Conservation (phyloP, 108 stramenopile genomes). For the Fragilariopsis cylindrus region DNA sequence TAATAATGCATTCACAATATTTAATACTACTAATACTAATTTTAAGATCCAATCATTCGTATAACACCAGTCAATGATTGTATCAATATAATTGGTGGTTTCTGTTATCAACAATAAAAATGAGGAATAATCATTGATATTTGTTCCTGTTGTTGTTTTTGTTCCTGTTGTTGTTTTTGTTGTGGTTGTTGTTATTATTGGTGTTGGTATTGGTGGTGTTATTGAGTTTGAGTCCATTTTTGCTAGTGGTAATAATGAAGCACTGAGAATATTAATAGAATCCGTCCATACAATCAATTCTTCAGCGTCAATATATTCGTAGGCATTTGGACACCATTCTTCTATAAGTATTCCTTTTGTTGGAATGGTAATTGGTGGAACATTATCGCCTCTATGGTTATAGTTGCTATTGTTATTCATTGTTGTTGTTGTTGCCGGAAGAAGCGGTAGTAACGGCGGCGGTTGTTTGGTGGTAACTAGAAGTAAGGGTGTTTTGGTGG, state of each 20-base stretch:
- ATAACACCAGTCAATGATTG: conserved; percentile 26
- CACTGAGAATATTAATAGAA: conserved; percentile 4
- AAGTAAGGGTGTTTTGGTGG: no score
- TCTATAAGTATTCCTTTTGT: background rate
- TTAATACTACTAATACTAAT: conserved; percentile 37
- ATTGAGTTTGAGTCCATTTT: background rate
- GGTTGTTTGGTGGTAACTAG: no score
- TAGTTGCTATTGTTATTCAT: no score
- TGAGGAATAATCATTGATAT: background rate
- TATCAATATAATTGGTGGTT: conserved; percentile 20
- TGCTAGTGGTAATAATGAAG: background rate
- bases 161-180: background rate
- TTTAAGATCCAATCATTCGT: conserved; percentile 44
- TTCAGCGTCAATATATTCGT: background rate
- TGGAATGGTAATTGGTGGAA: background rate
- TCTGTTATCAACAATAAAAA: conserved; percentile 14
- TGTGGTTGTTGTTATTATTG: conserved; percentile 2
- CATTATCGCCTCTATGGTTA: no score
- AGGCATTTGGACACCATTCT: conserved; percentile 10
- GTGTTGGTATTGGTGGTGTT: background rate
- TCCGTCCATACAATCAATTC: background rate
- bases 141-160: background rate
- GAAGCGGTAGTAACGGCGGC: no score
- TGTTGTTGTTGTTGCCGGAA: no score
- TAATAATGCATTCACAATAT: conserved; percentile 43